These are phyloP conservation scores for Hypoxylon sp. DNA, from an alignment of 2,329 filamentous ascomycete genomes.

Conservation along the genomic window DNA sequence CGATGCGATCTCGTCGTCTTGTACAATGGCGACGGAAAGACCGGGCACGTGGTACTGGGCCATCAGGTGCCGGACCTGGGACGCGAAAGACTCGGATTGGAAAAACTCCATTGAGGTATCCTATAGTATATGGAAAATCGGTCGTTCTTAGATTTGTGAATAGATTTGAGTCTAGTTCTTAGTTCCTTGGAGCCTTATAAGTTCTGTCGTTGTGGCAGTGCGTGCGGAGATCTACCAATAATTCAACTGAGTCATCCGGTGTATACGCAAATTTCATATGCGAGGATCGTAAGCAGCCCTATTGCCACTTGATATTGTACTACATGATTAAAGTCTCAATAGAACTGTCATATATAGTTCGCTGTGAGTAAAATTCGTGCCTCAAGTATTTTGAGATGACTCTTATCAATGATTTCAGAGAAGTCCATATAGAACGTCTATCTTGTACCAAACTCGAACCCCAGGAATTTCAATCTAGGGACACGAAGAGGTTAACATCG, in stretches of 20 bases:
- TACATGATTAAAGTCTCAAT: neutral
- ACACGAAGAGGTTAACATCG: neutral
- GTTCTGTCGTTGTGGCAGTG: constrained; percentile 1
- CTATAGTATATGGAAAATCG: neutral
- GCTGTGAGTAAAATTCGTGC: neutral
- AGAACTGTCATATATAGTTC: neutral
- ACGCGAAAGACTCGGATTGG: constrained; percentile 32
- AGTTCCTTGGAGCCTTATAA: constrained; percentile 4
- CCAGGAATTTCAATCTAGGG: neutral
- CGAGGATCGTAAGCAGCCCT: neutral
- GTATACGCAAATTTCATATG: neutral
- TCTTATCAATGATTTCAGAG: too few species aligned
- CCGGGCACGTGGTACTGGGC: constrained; percentile 46
- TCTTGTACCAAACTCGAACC: neutral
- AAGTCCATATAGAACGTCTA: neutral
- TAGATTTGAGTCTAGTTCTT: neutral
- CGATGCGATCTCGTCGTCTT: constrained; percentile 40
- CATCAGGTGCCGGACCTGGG: constrained; percentile 40
- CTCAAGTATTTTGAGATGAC: too few species aligned
- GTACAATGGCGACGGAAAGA: constrained; percentile 42
- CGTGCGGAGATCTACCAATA: neutral
- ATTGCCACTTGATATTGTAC: neutral
- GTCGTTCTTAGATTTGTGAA: neutral
- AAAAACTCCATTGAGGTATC: constrained; percentile 40
- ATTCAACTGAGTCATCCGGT: constrained; percentile 9